A percentile compares a stretch with the other conserved stretches of the same genome.
phyloP scores from a whole-genome alignment of 1,139 yeast species.

The Oligophagozyma castellii region DNA sequence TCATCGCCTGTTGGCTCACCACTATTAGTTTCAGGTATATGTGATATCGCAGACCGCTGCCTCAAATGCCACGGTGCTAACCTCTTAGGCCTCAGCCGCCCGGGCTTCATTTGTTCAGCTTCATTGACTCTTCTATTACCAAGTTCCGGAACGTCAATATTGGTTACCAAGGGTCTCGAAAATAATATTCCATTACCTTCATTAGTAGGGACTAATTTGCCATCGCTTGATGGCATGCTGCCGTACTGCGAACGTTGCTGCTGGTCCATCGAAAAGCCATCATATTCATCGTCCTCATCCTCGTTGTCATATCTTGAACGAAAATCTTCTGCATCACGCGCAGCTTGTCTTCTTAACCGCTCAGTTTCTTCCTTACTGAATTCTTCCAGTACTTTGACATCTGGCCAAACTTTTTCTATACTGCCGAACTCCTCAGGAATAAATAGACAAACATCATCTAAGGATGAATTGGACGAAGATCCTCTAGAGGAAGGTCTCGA shows the following conservation, averaged over 20 bases:
- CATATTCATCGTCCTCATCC: constrained; percentile 16
- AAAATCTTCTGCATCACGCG: constrained; percentile 30
- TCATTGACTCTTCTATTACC: constrained; percentile 47
- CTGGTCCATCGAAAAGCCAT: constrained; percentile 19
- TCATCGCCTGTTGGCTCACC: constrained; percentile 6
- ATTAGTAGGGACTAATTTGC: constrained; percentile 5
- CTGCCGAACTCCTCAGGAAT: constrained; percentile 39
- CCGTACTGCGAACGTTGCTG: constrained; percentile 4
- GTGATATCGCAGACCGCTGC: constrained; percentile 5
- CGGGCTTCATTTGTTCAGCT: constrained; percentile 39
- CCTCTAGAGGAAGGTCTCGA: constrained; percentile 28
- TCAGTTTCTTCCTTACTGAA: constrained; percentile 58
- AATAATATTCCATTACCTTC: constrained; percentile 24
- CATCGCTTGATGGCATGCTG: no score
- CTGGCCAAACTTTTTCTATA: constrained; percentile 55
- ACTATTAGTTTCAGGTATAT: constrained; percentile 1
- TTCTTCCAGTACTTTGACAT: constrained; percentile 56
- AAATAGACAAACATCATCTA: constrained; percentile 73
- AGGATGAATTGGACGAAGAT: constrained; percentile 53
- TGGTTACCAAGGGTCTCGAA: constrained; percentile 28
- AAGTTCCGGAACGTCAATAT: constrained; percentile 29
- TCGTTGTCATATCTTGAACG: constrained; percentile 25
- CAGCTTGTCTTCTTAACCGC: constrained; percentile 31
- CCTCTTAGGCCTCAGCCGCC: constrained; percentile 63
- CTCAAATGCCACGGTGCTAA: constrained; percentile 63